Conservation (phyloP, 345 rosid genomes). For the Barbarea vulgaris region DNA sequence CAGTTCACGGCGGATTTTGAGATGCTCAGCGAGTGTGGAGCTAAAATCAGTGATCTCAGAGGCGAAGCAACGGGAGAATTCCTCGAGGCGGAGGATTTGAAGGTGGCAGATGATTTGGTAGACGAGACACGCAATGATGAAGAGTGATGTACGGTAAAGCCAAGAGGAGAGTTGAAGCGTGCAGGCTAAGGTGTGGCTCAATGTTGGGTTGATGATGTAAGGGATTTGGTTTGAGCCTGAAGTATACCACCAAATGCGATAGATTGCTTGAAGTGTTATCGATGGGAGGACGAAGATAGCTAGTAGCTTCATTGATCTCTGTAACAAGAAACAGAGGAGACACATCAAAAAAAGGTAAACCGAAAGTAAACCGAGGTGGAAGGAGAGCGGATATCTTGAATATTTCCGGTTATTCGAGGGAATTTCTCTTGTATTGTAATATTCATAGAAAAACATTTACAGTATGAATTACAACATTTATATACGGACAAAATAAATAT, state of each 20-base stretch:
- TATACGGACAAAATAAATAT: no score
- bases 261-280: constrained; percentile 57
- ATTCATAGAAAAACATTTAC: no score
- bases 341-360: neutral
- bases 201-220: constrained; percentile 47
- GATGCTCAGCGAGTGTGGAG: constrained; percentile 64
- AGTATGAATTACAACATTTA: no score
- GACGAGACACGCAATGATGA: constrained; percentile 66
- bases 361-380: neutral
- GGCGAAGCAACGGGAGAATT: constrained; percentile 64
- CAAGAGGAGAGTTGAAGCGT: constrained; percentile 74
- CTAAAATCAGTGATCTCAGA: constrained; percentile 66
- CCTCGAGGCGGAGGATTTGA: constrained; percentile 71
- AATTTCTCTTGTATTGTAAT: no score
- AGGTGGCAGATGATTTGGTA: constrained; percentile 71
- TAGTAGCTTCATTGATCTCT: constrained; percentile 74
- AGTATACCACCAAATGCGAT: constrained; percentile 86
- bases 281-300: constrained; percentile 70
- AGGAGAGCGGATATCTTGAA: no score
- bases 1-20: constrained; percentile 63
- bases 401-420: no score
- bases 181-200: constrained; percentile 59
- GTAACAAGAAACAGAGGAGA: constrained; percentile 37
- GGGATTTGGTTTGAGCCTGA: constrained; percentile 67
- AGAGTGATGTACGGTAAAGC: constrained; percentile 78